phyloP scores from a whole-genome alignment of 768 basidiomycete species.

The Mycena maculata region DNA sequence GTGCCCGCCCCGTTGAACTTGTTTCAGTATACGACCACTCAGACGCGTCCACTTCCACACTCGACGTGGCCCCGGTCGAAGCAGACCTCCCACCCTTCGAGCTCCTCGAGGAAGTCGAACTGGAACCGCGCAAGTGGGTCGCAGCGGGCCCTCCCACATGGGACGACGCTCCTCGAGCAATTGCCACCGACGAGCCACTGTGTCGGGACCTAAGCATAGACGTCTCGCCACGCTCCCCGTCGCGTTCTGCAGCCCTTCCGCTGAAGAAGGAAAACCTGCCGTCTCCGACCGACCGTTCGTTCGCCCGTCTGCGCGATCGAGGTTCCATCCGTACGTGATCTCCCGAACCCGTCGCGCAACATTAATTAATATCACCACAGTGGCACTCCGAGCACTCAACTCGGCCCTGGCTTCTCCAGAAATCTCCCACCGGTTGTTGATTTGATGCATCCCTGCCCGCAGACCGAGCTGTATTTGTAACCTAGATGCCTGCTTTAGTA shows the following conservation, averaged over 20 bases:
- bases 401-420: slow-evolving; percentile 19
- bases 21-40: neutral
- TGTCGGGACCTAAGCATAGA: slow-evolving; percentile 2
- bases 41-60: slow-evolving; percentile 15
- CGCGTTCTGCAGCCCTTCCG: neutral
- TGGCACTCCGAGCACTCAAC: slow-evolving; percentile 22
- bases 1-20: neutral
- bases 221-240: slow-evolving; percentile 5
- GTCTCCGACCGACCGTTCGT: slow-evolving; percentile 13
- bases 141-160: slow-evolving; percentile 13
- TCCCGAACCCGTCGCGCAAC: neutral
- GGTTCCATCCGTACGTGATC: slow-evolving; percentile 18
- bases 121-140: slow-evolving; percentile 22
- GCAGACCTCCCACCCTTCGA: slow-evolving; percentile 5
- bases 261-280: slow-evolving; percentile 18
- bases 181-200: neutral
- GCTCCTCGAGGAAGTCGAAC: slow-evolving; percentile 1
- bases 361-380: slow-evolving; percentile 9
- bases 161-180: neutral
- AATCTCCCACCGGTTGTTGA: slow-evolving; percentile 7
- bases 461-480: slow-evolving; percentile 4
- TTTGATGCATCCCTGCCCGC: slow-evolving; percentile 5
- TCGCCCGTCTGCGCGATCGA: slow-evolving; percentile 17
- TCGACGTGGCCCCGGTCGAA: slow-evolving; percentile 2
- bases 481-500: neutral